A percentile compares a stretch with the other conserved stretches of the same genome.
These are phyloP conservation scores for Arthroderma uncinatum DNA, from an alignment of 2,329 filamentous ascomycete species.

Conservation along the genomic window DNA sequence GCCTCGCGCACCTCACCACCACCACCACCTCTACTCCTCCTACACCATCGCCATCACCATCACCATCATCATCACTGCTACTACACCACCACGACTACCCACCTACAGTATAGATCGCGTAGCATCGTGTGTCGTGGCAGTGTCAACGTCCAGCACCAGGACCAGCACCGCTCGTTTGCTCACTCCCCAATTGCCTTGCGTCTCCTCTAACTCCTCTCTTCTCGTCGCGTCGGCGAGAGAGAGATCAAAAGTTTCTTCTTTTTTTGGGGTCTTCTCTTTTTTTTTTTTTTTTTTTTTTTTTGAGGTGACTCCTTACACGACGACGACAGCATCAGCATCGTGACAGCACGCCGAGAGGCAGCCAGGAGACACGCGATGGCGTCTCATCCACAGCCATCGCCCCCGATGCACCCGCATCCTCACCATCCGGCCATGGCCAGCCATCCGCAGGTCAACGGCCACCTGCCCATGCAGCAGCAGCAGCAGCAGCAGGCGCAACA, in stretches of 20 bases:
- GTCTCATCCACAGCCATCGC: constrained; percentile 68
- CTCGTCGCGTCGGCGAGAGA: not conserved
- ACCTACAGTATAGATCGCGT: too few species aligned
- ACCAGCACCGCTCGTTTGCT: not conserved
- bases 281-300: constrained; percentile 10
- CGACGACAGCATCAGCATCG: too few species aligned
- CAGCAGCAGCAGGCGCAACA: too few species aligned
- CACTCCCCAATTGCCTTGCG: not conserved
- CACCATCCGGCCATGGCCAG: constrained; percentile 56
- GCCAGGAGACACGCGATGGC: constrained; percentile 39
- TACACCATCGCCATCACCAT: too few species aligned
- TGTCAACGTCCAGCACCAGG: too few species aligned
- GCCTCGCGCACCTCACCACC: not conserved
- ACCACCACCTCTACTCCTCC: not conserved
- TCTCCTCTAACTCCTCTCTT: not conserved
- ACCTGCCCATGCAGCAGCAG: constrained; percentile 23
- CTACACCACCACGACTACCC: too few species aligned
- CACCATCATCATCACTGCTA: not conserved
- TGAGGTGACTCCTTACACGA: too few species aligned
- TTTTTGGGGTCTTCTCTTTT: constrained; percentile 7
- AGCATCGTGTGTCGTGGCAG: not conserved
- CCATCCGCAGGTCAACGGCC: constrained; percentile 46
- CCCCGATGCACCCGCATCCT: constrained; percentile 59
- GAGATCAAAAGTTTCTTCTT: not conserved
- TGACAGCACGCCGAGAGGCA: not conserved